A percentile compares a stretch with the other conserved stretches of the same genome.
phyloP scores from a whole-genome alignment of 73 alveolate genomes.

The Paramecium biaurelia region DNA sequence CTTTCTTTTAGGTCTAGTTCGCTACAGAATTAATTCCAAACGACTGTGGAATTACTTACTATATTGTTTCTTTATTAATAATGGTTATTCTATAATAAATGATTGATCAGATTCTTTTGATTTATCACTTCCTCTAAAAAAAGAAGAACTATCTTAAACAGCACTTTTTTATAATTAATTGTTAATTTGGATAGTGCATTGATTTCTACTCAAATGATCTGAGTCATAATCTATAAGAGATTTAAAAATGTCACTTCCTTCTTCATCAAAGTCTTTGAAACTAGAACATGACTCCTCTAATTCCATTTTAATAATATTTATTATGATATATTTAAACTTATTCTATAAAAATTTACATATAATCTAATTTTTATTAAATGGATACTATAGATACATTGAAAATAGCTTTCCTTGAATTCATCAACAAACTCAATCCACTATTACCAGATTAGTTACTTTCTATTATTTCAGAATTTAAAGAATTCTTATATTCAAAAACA shows the following conservation, averaged over 20 bases:
- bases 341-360: neutral
- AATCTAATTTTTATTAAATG: neutral
- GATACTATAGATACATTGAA: neutral
- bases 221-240: neutral
- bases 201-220: neutral
- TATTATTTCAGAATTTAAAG: neutral
- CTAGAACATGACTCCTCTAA: neutral
- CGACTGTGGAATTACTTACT: neutral
- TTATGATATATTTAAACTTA: neutral
- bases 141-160: neutral
- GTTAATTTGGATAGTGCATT: neutral
- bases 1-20: conserved; percentile 9
- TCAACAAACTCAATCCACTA: neutral
- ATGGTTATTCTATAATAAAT: neutral
- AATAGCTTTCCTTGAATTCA: neutral
- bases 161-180: neutral
- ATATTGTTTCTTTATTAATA: neutral
- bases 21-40: neutral
- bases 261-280: neutral
- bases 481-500: neutral
- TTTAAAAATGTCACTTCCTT: neutral
- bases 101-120: neutral
- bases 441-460: neutral
- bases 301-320: neutral
- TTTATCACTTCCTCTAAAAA: neutral